Conservation (phyloP, 2,329 filamentous ascomycete species). For the Arachnomyces sp. region DNA sequence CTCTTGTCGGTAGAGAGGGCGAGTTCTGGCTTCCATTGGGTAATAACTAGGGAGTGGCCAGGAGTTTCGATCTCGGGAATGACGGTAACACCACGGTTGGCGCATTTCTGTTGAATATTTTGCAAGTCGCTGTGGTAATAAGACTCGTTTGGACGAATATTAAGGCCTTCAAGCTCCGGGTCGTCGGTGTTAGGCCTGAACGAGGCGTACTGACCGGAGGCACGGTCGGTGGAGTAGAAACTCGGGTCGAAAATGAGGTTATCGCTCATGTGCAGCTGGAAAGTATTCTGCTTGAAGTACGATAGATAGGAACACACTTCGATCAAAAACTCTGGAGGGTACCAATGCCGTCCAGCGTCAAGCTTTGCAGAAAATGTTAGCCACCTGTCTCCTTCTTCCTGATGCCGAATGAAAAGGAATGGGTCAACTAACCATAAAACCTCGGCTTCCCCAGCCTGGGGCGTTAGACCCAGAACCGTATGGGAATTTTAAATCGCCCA, state of each 20-base stretch:
- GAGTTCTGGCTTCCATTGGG: slow-evolving; percentile 50
- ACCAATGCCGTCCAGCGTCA: slow-evolving; percentile 47
- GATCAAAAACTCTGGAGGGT: slow-evolving; percentile 44
- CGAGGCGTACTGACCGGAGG: slow-evolving; percentile 42
- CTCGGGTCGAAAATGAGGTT: slow-evolving; percentile 44
- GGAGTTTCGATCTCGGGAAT: slow-evolving; percentile 52
- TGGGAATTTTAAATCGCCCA: slow-evolving; percentile 33
- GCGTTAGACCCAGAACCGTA: slow-evolving; percentile 39
- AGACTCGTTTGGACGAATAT: slow-evolving; percentile 45
- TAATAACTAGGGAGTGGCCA: slow-evolving; percentile 47
- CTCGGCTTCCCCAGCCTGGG: slow-evolving; percentile 44
- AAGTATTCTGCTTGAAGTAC: slow-evolving; percentile 52
- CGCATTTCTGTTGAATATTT: slow-evolving; percentile 43
- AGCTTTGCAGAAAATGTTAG: slow-evolving; percentile 24
- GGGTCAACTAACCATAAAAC: slow-evolving; percentile 30
- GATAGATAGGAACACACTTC: slow-evolving; percentile 52
- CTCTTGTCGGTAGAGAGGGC: slow-evolving; percentile 42
- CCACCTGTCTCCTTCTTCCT: too few species aligned
- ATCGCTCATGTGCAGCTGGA: slow-evolving; percentile 51
- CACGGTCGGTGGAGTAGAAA: slow-evolving; percentile 38
- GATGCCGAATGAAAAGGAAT: too few species aligned
- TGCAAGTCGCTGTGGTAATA: slow-evolving; percentile 45
- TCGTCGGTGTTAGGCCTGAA: slow-evolving; percentile 48
- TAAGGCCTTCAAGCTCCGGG: slow-evolving; percentile 41
- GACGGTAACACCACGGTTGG: slow-evolving; percentile 46